Conservation (phyloP, 208 protist species). For the Trypanosoma melophagium region DNA sequence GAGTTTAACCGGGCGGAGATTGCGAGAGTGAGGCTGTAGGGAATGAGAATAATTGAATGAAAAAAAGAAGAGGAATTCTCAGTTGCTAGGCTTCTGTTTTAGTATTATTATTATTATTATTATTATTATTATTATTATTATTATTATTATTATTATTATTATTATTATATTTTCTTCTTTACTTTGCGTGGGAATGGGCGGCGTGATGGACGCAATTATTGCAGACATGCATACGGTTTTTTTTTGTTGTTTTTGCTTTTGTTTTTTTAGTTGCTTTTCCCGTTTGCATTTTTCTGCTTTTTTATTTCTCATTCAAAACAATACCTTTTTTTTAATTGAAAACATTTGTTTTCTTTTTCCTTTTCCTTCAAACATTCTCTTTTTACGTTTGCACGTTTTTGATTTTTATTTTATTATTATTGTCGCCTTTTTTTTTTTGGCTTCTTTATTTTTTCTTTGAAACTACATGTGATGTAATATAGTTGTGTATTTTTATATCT, state of each 20-base stretch:
- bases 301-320: too few relatives aligned
- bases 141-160: not conserved
- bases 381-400: too few relatives aligned
- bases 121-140: not conserved
- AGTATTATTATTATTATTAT: too few relatives aligned
- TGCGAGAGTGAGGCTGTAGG: constrained; percentile 44
- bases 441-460: too few relatives aligned
- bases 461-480: too few relatives aligned
- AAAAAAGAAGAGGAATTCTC: not conserved
- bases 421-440: too few relatives aligned
- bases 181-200: not conserved
- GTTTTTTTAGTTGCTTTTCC: not conserved
- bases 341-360: too few relatives aligned
- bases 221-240: not conserved
- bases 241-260: constrained; percentile 10
- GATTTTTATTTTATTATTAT: too few relatives aligned
- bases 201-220: not conserved
- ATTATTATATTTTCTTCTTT: constrained; percentile 1
- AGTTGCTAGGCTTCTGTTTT: too few relatives aligned
- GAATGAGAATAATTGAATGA: not conserved
- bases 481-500: too few relatives aligned
- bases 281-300: not conserved
- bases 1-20: constrained; percentile 73
- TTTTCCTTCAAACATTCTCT: too few relatives aligned
- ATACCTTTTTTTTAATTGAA: too few relatives aligned